Base-by-base conservation (phyloP, 208 protist genomes). In the Vickermania spadyakhi region DNA sequence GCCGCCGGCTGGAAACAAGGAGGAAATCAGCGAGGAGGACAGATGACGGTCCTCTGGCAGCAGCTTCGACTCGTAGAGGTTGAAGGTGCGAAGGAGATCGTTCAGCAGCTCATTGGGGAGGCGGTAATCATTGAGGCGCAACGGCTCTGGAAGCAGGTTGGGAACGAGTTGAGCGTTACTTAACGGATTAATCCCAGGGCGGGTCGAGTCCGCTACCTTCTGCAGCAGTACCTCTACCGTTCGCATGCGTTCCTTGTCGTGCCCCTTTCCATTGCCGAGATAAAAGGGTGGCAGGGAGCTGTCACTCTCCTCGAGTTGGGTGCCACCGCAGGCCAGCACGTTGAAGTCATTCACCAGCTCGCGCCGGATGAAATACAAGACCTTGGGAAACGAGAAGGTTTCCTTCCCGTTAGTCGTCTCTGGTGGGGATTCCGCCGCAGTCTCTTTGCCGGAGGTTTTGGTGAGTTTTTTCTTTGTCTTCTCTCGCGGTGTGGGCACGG, bases 51-150 rank as follows among this genome's bases (percentile, higher is more conserved):
- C 36, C 36, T 58, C 62, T 3, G 54, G 0, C 13, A 69, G 1
- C 7, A 61, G 64, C 18, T 53, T 53, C 1, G 56, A 25, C 18
- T 31, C 30, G 56, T 72, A 83, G 22, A 31, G 66, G 23, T 79
- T 61, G 58, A 79, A 59, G 23, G 72, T 66, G 23, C 64, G 55
- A 3, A 77, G 58, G 31, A 91, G 73, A n/a, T 65, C 66, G 3
- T 29, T 31, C 36, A 70, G 69, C 22, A 56, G 53, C 2, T 66
- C 45, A 4, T 70, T 57, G 1, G 79, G 28, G 1, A 86, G 73
- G 25, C 75, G 73, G 60, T 89, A 89, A 66, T 93, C 85, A 28
- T 71, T 59, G 1, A 93, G 60, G 21, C 74, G 72, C 45, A 89
- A 69, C 25, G 81, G 81, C 22, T 74, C 11, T 2, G 66, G 62